Evolutionary conservation across 2,329 filamentous ascomycete genomes (phyloP).

Genomic region (Trichoderma atrobrunneum): DNA sequence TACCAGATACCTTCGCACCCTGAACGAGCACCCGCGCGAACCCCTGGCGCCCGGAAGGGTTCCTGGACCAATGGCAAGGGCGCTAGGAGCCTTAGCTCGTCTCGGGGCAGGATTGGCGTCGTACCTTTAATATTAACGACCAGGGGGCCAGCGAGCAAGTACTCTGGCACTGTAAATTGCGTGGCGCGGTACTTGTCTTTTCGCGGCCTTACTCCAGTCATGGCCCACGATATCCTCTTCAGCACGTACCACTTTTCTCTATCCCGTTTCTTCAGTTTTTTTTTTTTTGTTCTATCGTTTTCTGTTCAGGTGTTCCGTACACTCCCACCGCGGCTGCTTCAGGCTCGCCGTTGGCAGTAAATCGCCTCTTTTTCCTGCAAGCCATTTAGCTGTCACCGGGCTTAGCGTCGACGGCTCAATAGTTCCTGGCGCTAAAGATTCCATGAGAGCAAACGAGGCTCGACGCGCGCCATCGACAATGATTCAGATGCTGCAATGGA

Average conservation of each 20-base stretch:
- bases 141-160: neutral
- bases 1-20: neutral
- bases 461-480: neutral
- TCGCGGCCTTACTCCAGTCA: neutral
- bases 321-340: slow-evolving; percentile 7
- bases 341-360: neutral
- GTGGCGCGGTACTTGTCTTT: neutral
- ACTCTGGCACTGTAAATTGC: neutral
- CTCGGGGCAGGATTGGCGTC: slow-evolving; percentile 27
- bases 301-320: neutral
- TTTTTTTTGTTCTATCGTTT: neutral
- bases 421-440: slow-evolving; percentile 8
- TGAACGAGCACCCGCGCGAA: neutral
- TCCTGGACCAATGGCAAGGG: slow-evolving; percentile 24
- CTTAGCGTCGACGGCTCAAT: slow-evolving; percentile 6
- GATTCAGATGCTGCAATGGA: neutral
- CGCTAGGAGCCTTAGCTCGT: slow-evolving; percentile 26
- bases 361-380: neutral
- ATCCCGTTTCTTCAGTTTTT: neutral
- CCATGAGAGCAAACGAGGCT: neutral
- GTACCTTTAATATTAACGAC: slow-evolving; percentile 29
- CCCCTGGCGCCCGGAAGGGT: slow-evolving; percentile 16
- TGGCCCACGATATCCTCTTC: neutral
- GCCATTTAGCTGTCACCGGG: neutral
- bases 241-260: neutral